A percentile compares a stretch with the other conserved stretches of the same genome.
Evolutionary conservation across 2,329 filamentous ascomycete genomes (phyloP).

Genomic region (Botrytis fragariae): DNA sequence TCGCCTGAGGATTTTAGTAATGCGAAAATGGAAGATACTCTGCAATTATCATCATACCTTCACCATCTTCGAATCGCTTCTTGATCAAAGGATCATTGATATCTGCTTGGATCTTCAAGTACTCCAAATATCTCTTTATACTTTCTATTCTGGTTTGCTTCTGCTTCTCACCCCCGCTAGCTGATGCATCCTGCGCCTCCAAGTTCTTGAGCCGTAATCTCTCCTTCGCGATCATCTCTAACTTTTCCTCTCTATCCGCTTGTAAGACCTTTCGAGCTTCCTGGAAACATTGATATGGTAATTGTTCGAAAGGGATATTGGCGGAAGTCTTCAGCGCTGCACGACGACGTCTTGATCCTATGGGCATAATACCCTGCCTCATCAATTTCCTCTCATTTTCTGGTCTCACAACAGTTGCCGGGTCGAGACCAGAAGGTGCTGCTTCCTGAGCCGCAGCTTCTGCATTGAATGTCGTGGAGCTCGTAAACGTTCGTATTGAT

Average conservation of each 20-base stretch:
- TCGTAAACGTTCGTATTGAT: constrained; percentile 35
- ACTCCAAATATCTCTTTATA: constrained; percentile 69
- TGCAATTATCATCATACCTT: constrained; percentile 59
- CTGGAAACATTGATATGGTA: constrained; percentile 98
- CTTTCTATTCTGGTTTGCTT: constrained; percentile 67
- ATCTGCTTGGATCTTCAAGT: constrained; percentile 84
- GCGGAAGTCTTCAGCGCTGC: constrained; percentile 64
- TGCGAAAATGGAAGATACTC: background rate
- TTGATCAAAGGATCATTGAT: constrained; percentile 95
- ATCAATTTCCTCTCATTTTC: constrained; percentile 67
- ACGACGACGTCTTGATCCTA: constrained; percentile 83
- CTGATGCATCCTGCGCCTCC: constrained; percentile 54
- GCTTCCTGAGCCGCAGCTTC: constrained; percentile 40
- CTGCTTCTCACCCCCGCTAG: constrained; percentile 59
- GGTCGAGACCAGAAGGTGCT: constrained; percentile 53
- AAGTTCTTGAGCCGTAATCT: constrained; percentile 66
- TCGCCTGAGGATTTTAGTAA: constrained; percentile 59
- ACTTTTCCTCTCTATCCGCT: constrained; percentile 77
- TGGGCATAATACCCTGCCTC: constrained; percentile 64
- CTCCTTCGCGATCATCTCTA: constrained; percentile 68
- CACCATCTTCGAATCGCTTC: constrained; percentile 87
- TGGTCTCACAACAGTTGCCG: constrained; percentile 63
- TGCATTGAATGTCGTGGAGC: constrained; percentile 40
- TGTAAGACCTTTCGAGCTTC: constrained; percentile 83
- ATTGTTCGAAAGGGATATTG: constrained; percentile 78